phyloP scores from a whole-genome alignment of 176 grass and related monocot genomes.

The Oryza longistaminata region DNA sequence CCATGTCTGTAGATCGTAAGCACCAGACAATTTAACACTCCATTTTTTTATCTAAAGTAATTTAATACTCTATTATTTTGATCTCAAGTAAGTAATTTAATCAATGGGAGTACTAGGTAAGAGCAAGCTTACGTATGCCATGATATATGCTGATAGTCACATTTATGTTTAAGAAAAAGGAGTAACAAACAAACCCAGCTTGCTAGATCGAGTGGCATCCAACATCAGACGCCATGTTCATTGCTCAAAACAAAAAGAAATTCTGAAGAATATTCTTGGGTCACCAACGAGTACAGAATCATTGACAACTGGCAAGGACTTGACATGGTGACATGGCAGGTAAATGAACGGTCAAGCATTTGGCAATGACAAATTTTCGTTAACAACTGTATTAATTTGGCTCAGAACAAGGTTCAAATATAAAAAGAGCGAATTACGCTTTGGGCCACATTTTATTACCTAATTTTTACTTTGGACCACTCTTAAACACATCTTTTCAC shows the following conservation, averaged over 20 bases:
- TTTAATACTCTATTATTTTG: constrained; percentile 8
- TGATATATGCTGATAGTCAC: not conserved
- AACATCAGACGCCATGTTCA: constrained; percentile 4
- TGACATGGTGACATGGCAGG: constrained; percentile 17
- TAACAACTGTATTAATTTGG: not conserved
- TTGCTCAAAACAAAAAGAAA: constrained; percentile 15
- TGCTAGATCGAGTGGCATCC: not conserved
- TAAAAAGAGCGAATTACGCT: too few relatives aligned
- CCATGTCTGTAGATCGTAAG: not conserved
- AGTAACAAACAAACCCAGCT: not conserved
- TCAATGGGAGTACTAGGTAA: not conserved
- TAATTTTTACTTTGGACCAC: too few relatives aligned
- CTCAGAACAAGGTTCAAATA: not conserved
- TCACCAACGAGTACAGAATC: constrained; percentile 8
- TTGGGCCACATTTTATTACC: too few relatives aligned
- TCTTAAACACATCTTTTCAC: too few relatives aligned
- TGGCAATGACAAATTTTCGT: not conserved
- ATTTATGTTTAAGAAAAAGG: not conserved
- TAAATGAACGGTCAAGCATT: not conserved
- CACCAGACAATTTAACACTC: not conserved
- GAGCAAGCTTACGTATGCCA: constrained; percentile 10
- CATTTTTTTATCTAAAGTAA: constrained; percentile 6
- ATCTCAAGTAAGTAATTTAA: not conserved
- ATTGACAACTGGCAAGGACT: constrained; percentile 1
- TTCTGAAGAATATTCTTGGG: constrained; percentile 27